Evolutionary conservation across 768 basidiomycete species (phyloP).

Genomic region (Amanita phalloides): DNA sequence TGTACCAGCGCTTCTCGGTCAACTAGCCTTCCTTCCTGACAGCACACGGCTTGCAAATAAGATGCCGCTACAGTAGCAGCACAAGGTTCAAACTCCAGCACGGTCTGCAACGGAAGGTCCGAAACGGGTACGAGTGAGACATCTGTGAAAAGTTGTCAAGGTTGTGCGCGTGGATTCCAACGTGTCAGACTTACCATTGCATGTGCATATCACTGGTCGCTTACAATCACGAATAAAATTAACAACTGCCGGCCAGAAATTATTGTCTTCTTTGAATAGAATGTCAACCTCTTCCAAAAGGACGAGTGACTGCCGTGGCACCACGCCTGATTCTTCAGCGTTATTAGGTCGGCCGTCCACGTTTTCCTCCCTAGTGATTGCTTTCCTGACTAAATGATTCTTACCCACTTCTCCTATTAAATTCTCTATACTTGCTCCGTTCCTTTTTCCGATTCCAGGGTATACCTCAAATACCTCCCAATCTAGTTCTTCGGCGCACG

Average conservation of each 20-base stretch:
- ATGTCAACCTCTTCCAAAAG: constrained; percentile 95
- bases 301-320: constrained; percentile 74
- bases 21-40: constrained; percentile 41
- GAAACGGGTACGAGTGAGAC: constrained; percentile 54
- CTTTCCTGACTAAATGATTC: constrained; percentile 69
- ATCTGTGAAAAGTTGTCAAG: constrained; percentile 34
- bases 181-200: constrained; percentile 60
- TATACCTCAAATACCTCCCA: constrained; percentile 98
- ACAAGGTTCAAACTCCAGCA: constrained; percentile 56
- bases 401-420: constrained; percentile 89
- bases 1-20: constrained; percentile 27
- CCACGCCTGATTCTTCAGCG: constrained; percentile 10
- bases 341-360: constrained; percentile 1
- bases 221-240: constrained; percentile 75
- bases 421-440: constrained; percentile 63
- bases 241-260: constrained; percentile 79
- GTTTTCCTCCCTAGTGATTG: constrained; percentile 7
- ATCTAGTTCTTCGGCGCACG: constrained; percentile 85
- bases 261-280: constrained; percentile 75
- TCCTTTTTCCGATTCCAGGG: constrained; percentile 88
- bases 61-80: constrained; percentile 41
- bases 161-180: constrained; percentile 5
- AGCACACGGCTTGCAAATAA: constrained; percentile 59
- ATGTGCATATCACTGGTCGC: constrained; percentile 88
- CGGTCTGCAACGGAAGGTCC: constrained; percentile 70